These are phyloP conservation scores for Penicillium antarcticum DNA, from an alignment of 495 filamentous ascomycete species.

Conservation along the genomic window DNA sequence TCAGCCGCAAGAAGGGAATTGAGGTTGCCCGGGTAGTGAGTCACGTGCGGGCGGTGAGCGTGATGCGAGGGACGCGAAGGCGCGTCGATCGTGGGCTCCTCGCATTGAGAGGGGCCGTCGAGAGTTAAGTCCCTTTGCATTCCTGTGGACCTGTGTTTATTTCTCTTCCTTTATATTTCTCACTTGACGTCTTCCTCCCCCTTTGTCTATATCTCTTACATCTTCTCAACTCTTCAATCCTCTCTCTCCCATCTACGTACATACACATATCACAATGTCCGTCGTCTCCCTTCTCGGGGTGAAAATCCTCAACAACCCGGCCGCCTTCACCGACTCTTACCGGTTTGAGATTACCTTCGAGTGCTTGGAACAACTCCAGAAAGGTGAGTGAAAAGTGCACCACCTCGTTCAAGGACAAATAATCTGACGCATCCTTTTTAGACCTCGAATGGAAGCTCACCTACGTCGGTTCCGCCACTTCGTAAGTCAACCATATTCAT, in stretches of 20 bases:
- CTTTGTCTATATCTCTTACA: conserved; percentile 89
- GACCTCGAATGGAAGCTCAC: conserved; percentile 99
- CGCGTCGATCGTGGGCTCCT: conserved; percentile 23
- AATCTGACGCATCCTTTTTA: conserved; percentile 29
- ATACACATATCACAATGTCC: conserved; percentile 66
- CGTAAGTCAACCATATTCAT: conserved; percentile 52
- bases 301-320: conserved; percentile 93
- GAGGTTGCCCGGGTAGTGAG: conserved; percentile 8
- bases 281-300: conserved; percentile 94
- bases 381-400: conserved; percentile 57
- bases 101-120: conserved; percentile 15
- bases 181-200: conserved; percentile 24
- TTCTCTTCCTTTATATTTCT: conserved; percentile 8
- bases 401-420: background rate
- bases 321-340: conserved; percentile 82
- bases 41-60: conserved; percentile 28
- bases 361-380: conserved; percentile 87
- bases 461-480: conserved; percentile 96
- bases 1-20: conserved; percentile 3
- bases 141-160: conserved; percentile 24
- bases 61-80: conserved; percentile 29
- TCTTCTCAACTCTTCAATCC: conserved; percentile 6
- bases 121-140: conserved; percentile 15
- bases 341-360: conserved; percentile 99
- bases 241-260: conserved; percentile 11